Conservation (phyloP, 2,329 filamentous ascomycete genomes). For the Xylaria sp. region DNA sequence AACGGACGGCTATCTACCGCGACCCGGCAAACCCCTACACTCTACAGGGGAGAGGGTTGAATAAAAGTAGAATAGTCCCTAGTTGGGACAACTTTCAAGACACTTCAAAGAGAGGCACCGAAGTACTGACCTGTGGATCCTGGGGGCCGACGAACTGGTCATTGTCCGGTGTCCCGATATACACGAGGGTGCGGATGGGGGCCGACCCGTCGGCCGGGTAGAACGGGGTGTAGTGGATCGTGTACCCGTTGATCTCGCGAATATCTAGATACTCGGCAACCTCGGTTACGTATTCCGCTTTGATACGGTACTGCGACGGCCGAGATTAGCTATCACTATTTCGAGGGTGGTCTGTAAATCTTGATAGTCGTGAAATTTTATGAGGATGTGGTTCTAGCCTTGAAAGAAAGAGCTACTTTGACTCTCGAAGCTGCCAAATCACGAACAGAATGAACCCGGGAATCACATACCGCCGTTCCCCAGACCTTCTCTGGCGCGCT, state of each 20-base stretch:
- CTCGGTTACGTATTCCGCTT: constrained; percentile 75
- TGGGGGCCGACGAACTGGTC: constrained; percentile 90
- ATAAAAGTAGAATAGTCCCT: too few relatives aligned
- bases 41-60: background rate
- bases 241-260: constrained; percentile 97
- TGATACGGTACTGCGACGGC: constrained; percentile 73
- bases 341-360: background rate
- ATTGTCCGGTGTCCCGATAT: constrained; percentile 94
- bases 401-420: background rate
- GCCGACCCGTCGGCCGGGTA: constrained; percentile 61
- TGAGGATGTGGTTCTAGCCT: background rate
- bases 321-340: background rate
- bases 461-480: constrained; percentile 73
- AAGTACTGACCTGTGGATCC: constrained; percentile 68
- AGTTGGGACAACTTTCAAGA: background rate
- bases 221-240: constrained; percentile 90
- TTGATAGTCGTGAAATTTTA: background rate
- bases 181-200: constrained; percentile 73
- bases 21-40: too few relatives aligned
- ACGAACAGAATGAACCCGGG: background rate
- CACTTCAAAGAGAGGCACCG: background rate
- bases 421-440: background rate
- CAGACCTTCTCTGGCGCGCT: constrained; percentile 76
- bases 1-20: too few relatives aligned
- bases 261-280: constrained; percentile 94